These are phyloP conservation scores for Coccomyxa subellipsoidea DNA, from an alignment of 163 green algal genomes.

Conservation along the genomic window DNA sequence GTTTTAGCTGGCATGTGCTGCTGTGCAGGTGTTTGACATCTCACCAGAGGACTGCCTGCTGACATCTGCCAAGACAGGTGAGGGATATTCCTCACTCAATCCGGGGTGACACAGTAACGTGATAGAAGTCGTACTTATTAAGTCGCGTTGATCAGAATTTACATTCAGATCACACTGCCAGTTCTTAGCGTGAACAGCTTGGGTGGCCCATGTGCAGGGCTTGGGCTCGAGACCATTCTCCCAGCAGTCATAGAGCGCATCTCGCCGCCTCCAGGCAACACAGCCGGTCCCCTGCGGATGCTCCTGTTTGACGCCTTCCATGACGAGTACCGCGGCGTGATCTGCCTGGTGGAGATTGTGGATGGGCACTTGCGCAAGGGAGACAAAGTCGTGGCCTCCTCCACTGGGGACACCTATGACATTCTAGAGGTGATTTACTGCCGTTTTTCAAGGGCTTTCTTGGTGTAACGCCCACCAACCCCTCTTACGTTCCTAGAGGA, in stretches of 20 bases:
- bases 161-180: too few relatives aligned
- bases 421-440: conserved; percentile 45
- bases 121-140: too few relatives aligned
- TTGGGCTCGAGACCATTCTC: conserved; percentile 65
- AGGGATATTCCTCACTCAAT: too few relatives aligned
- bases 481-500: too few relatives aligned
- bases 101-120: too few relatives aligned
- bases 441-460: neutral
- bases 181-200: too few relatives aligned
- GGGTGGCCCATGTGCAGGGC: too few relatives aligned
- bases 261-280: conserved; percentile 49
- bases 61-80: conserved; percentile 84
- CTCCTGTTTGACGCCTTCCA: conserved; percentile 89
- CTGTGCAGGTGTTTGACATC: conserved; percentile 61
- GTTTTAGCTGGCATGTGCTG: neutral
- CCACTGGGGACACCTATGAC: conserved; percentile 52
- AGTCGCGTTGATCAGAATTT: too few relatives aligned
- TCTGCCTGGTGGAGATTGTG: conserved; percentile 77
- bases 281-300: conserved; percentile 48
- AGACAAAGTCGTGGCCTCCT: conserved; percentile 50
- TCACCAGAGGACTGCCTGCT: conserved; percentile 38
- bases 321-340: conserved; percentile 65
- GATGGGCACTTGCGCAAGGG: conserved; percentile 69
- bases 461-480: too few relatives aligned
- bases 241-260: conserved; percentile 69